Conservation (phyloP, 208 protist species). For the Entamoeba dispar region DNA sequence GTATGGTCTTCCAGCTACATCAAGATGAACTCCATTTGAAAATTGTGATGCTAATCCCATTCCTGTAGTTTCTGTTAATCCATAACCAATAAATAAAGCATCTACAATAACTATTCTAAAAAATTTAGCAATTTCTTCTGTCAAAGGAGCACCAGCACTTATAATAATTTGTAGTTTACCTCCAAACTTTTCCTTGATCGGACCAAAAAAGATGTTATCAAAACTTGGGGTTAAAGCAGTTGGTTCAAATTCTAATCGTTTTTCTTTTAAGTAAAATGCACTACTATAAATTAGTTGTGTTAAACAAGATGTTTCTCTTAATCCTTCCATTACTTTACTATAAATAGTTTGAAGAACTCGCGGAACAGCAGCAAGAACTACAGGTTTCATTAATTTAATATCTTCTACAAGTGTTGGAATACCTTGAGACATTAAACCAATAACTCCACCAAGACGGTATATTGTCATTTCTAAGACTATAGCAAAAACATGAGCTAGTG, state of each 20-base stretch:
- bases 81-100: constrained; percentile 4
- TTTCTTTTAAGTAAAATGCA: neutral
- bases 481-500: constrained; percentile 9
- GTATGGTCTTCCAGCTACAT: neutral
- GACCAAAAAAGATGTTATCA: neutral
- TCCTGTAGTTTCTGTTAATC: constrained; percentile 8
- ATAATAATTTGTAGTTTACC: constrained; percentile 11
- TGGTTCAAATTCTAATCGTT: neutral
- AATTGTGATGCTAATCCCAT: neutral
- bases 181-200: constrained; percentile 5
- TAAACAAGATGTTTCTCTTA: neutral
- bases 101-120: neutral
- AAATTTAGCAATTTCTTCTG: constrained; percentile 1
- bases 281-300: neutral
- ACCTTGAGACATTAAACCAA: neutral
- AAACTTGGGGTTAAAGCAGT: neutral
- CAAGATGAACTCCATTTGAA: neutral
- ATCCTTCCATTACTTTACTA: neutral
- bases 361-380: neutral
- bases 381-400: neutral
- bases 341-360: neutral
- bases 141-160: neutral
- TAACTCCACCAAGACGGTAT: neutral
- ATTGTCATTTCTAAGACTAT: neutral
- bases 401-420: neutral